Base-by-base conservation (phyloP, 768 basidiomycete genomes). In the Tylopilus sp. region DNA sequence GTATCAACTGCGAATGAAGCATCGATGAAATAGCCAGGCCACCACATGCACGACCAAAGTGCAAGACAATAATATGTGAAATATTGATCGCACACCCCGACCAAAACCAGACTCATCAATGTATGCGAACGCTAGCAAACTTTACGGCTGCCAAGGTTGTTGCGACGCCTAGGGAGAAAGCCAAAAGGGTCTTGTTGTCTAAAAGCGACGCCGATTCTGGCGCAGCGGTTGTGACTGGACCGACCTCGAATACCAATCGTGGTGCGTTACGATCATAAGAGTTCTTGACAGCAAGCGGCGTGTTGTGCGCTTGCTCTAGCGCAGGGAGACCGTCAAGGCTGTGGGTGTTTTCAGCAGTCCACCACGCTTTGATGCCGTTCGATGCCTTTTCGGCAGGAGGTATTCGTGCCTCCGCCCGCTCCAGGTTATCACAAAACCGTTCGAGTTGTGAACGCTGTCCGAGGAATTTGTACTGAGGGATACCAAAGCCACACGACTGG, bases 401-500 rank as follows among this genome's bases (percentile, higher is more conserved):
- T 13, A 58, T 51, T 38, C 47, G 45, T 30, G 69, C 67, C 56
- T 84, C 82, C 3, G 61, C 56, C 1, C 48, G 47, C 63, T 86
- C 84, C 48, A 76, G 72, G 53, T 66, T 69, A 10, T 67, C 71
- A 28, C 74, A 74, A 66, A 67, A 79, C 26, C 77, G 72, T 37
- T 78, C 71, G 16, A 84, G 78, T 10, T 74, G 74, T 2, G 74
- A 77, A 24, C 86, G 82, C 50, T 85, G 80, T 5, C 73, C 70
- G 36, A 78, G 67, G 69, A 80, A 87, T 38, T 75, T 71, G 63
- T 80, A 86, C 59, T 76, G 77, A 3, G 87, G 86, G 24, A 86
- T 78, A 0, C 78, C 77, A 57, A 76, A 87, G 21, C 86, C 85
- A 57, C 85, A 88, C 2, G 85, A 85, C 86, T 87, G 55, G 24